Conservation (phyloP, 306 rosid genomes). For the Prinsepia uniflora region DNA sequence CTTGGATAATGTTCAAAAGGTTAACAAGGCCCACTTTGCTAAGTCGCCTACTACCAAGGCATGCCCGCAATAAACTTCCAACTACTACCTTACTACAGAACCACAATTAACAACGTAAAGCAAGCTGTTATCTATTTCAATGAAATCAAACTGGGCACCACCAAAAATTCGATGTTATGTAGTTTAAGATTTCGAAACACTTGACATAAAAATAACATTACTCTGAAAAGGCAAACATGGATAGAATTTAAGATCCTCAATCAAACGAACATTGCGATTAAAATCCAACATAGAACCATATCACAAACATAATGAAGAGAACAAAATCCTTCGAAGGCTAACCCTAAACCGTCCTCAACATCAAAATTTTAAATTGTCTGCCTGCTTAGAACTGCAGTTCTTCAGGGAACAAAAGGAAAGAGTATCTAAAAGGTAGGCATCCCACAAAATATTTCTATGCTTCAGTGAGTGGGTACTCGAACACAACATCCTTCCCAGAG, state of each 20-base stretch:
- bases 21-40: no score
- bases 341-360: background rate
- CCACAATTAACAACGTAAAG: no score
- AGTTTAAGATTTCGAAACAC: background rate
- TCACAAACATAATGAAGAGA: conserved; percentile 3
- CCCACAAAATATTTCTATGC: conserved; percentile 34
- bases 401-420: background rate
- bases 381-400: conserved; percentile 15
- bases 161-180: no score
- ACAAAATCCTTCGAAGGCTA: conserved; percentile 16
- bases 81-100: no score
- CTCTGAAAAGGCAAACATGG: background rate
- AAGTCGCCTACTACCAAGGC: no score
- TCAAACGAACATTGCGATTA: background rate
- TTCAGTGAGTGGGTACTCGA: conserved; percentile 70
- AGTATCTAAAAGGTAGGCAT: background rate
- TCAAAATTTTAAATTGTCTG: conserved; percentile 17
- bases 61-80: no score
- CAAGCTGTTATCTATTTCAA: no score
- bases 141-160: no score
- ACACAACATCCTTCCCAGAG: conserved; percentile 82
- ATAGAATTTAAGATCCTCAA: background rate
- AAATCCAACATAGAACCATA: conserved; percentile 1
- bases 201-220: background rate
- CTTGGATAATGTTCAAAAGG: no score